Base-by-base conservation (phyloP, 352 stramenopile genomes). In the Pythium chondricola region DNA sequence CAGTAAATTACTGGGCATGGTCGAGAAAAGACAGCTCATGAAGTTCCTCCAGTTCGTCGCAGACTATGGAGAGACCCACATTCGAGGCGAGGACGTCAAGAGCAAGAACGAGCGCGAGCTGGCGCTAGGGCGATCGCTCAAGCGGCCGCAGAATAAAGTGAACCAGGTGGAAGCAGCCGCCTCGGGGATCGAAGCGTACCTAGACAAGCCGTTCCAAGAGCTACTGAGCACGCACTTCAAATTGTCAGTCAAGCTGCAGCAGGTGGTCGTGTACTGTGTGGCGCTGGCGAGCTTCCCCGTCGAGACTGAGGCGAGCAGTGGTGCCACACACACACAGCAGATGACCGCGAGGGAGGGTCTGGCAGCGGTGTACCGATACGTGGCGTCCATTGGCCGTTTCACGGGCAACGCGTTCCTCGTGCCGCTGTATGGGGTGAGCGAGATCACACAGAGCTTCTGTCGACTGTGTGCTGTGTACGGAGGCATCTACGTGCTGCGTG, bases 21-120 rank as follows among this genome's bases (percentile, higher is more conserved):
- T 85, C 14, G 86, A 96, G 56, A 96, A 96, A 49, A 77, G 86
- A 2, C 70, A 84, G 55, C 54, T 96, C 47, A 96, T 96, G 86
- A 92, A 93, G 53, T 96, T 96, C 40, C 38, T 95, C 22, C 85
- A 95, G 62, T 95, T 92, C 41, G 80, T 86, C 21, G 84, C 85
- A 2, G 86, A 96, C 61, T 90, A 90, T 37, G 75, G 77, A 5
- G 76, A 87, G 58, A 85, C 71, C 20, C 63, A 82, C 43, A 78
- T 89, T 63, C 57, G 70, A 4, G 69, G 77, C 30, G 67, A 90
- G 38, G 84, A 93, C 25, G 76, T 93, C 0, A 71, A 61, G 38
- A 90, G 72, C n/a, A 83, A 86, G 29, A 96, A 96, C 61, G 86
- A 96, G 53, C 76, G 78, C 0, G 73, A 76, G 0, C 46, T 96